These are phyloP conservation scores for Penicillium vulpinum DNA, from an alignment of 2,329 filamentous ascomycete species.

Conservation along the genomic window DNA sequence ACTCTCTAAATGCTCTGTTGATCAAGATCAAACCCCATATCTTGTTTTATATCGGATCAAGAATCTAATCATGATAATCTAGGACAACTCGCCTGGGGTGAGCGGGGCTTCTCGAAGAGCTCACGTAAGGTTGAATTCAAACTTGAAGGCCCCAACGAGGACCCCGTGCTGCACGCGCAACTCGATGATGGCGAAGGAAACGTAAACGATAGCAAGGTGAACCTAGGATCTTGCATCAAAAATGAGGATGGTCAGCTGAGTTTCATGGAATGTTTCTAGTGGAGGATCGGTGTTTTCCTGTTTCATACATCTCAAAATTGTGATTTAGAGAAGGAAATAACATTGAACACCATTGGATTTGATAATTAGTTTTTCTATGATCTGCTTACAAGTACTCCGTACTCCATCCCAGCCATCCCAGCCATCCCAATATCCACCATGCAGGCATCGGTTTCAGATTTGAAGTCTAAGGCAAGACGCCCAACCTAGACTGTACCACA, in stretches of 20 bases:
- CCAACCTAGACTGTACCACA: background rate
- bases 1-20: background rate
- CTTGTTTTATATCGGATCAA: background rate
- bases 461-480: background rate
- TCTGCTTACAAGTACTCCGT: background rate
- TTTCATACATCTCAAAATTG: background rate
- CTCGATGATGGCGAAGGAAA: conserved; percentile 15
- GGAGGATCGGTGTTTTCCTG: background rate
- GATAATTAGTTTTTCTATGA: background rate
- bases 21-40: background rate
- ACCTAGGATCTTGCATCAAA: conserved; percentile 24
- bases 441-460: background rate
- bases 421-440: background rate
- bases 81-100: conserved; percentile 24
- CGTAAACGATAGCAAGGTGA: conserved; percentile 10
- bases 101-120: conserved; percentile 11
- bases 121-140: conserved; percentile 14
- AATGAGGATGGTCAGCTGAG: conserved; percentile 21
- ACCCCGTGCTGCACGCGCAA: conserved; percentile 20
- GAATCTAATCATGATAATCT: background rate
- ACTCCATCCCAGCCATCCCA: no score
- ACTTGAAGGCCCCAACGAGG: conserved; percentile 16
- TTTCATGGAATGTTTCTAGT: conserved; percentile 25
- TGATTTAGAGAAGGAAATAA: background rate
- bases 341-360: background rate